phyloP scores from a whole-genome alignment of 2,329 filamentous ascomycete genomes.

The Xylariomycetidae sp. region DNA sequence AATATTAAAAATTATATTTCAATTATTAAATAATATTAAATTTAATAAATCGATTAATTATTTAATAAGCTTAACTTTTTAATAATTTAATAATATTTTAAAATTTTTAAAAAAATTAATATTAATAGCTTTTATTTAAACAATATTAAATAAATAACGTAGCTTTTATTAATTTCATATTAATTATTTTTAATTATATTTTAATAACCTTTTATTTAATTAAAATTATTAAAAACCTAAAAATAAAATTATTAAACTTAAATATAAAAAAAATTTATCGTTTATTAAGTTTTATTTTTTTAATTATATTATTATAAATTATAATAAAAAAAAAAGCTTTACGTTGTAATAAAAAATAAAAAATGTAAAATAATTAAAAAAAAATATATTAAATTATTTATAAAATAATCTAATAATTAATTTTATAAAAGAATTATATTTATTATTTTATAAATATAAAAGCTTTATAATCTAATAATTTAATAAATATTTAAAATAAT shows the following conservation, averaged over 20 bases:
- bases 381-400: no score
- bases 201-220: not conserved
- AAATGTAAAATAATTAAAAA: no score
- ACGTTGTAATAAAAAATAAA: no score
- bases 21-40: constrained; percentile 1
- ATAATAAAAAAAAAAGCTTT: no score
- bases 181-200: not conserved
- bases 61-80: not conserved
- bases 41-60: not conserved
- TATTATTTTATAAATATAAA: no score
- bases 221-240: not conserved
- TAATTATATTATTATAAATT: constrained; percentile 3
- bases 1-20: not conserved
- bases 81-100: no score
- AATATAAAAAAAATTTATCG: constrained; percentile 1
- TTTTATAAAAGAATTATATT: no score
- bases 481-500: no score
- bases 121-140: not conserved
- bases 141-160: not conserved
- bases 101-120: constrained; percentile 1
- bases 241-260: constrained; percentile 3
- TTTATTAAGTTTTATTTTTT: constrained; percentile 1
- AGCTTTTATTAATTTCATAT: not conserved
- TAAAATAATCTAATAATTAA: no score
- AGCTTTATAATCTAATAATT: no score